These are phyloP conservation scores for Pestalotiopsis sp. DNA, from an alignment of 2,329 filamentous ascomycete genomes.

Conservation along the genomic window DNA sequence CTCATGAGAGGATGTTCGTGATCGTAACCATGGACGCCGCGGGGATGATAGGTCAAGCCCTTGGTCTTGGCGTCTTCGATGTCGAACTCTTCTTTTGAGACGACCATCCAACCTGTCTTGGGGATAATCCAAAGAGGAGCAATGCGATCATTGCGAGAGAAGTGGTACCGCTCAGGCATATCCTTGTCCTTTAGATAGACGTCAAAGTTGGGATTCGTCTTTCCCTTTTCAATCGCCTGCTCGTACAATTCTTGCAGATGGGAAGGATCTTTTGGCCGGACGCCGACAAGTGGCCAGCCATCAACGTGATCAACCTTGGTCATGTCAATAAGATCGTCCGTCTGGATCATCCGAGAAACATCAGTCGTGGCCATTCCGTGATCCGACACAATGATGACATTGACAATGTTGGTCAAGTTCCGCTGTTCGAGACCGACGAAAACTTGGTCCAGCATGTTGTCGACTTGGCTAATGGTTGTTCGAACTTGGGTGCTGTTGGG, in stretches of 20 bases:
- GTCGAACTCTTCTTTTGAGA: constrained; percentile 77
- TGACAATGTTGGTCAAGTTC: constrained; percentile 87
- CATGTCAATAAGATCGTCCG: constrained; percentile 85
- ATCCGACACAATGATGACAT: constrained; percentile 93
- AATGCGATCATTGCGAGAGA: constrained; percentile 83
- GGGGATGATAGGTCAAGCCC: constrained; percentile 71
- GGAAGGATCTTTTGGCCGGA: constrained; percentile 72
- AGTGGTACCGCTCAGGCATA: constrained; percentile 94
- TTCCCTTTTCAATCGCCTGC: constrained; percentile 54
- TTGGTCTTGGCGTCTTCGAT: constrained; percentile 65
- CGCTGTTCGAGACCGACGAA: constrained; percentile 75
- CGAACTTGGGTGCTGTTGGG: constrained; percentile 94
- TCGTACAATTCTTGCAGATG: constrained; percentile 70
- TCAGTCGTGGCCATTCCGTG: constrained; percentile 98
- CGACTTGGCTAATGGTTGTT: constrained; percentile 74
- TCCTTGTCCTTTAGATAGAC: constrained; percentile 83
- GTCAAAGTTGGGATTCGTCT: constrained; percentile 70
- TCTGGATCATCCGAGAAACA: constrained; percentile 74
- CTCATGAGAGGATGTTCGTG: constrained; percentile 94
- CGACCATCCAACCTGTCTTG: constrained; percentile 89
- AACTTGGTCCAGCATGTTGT: constrained; percentile 76
- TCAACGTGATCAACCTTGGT: constrained; percentile 79
- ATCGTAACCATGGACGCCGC: constrained; percentile 91
- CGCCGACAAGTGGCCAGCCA: constrained; percentile 90
- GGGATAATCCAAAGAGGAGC: constrained; percentile 94